A percentile compares a stretch with the other conserved stretches of the same genome.
These are phyloP conservation scores for Linanthus parryae DNA, from an alignment of 148 eudicot species.

Conservation along the genomic window DNA sequence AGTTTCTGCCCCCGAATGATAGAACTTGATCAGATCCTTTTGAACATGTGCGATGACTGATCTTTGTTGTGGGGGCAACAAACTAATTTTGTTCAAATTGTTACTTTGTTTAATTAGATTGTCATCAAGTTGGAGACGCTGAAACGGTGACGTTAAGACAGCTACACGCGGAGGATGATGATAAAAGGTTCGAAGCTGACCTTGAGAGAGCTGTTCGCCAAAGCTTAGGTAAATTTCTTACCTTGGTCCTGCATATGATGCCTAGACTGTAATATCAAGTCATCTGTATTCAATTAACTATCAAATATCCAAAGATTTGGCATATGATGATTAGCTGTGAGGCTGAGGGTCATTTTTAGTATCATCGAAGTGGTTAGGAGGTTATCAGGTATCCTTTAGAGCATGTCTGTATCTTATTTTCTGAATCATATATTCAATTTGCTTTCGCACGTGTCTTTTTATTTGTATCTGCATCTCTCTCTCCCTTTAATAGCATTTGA, in stretches of 20 bases:
- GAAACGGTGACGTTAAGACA: slow-evolving; percentile 61
- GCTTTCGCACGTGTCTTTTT: too few relatives aligned
- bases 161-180: slow-evolving; percentile 74
- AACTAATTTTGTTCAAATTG: slow-evolving; percentile 11
- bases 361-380: not conserved
- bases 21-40: too few relatives aligned
- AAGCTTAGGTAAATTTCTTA: slow-evolving; percentile 65
- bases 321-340: not conserved
- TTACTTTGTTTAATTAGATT: slow-evolving; percentile 21
- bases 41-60: not conserved
- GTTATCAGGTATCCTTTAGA: not conserved
- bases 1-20: too few relatives aligned
- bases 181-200: slow-evolving; percentile 93
- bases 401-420: not conserved
- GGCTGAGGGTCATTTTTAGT: not conserved
- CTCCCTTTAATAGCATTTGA: too few relatives aligned
- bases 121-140: slow-evolving; percentile 24
- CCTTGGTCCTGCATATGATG: not conserved
- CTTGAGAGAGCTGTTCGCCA: slow-evolving; percentile 75
- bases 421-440: too few relatives aligned
- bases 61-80: slow-evolving; percentile 4
- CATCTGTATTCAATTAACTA: not conserved
- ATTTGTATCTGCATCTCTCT: too few relatives aligned
- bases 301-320: not conserved
- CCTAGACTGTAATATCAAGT: not conserved